Evolutionary conservation across 2,329 filamentous ascomycete genomes (phyloP).

Genomic region (Sphaerulina vaccinii): DNA sequence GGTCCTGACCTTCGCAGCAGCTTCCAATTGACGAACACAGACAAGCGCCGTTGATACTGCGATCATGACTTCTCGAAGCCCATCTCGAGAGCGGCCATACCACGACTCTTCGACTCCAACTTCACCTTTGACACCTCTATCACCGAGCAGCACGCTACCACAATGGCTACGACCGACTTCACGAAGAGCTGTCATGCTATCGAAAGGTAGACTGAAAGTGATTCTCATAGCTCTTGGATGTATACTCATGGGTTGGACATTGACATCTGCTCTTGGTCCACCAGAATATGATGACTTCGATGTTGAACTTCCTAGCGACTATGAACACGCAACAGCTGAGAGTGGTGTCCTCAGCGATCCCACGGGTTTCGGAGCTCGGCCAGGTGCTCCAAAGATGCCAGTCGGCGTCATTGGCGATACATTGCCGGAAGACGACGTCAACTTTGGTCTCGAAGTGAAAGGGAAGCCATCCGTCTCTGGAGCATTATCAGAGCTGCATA

Average conservation of each 20-base stretch:
- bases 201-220: constrained; percentile 28
- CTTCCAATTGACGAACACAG: neutral
- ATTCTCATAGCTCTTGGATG: constrained; percentile 27
- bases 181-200: constrained; percentile 16
- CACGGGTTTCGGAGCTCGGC: constrained; percentile 22
- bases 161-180: constrained; percentile 32
- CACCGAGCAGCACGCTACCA: constrained; percentile 26
- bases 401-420: constrained; percentile 24
- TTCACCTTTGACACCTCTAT: constrained; percentile 28
- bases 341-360: constrained; percentile 29
- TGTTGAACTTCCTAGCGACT: neutral
- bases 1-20: neutral
- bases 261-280: constrained; percentile 32
- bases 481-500: constrained; percentile 35
- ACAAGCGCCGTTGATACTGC: neutral
- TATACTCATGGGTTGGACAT: constrained; percentile 34
- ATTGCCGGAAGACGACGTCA: constrained; percentile 19
- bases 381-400: constrained; percentile 2
- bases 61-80: constrained; percentile 27
- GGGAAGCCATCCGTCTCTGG: constrained; percentile 34
- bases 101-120: constrained; percentile 29
- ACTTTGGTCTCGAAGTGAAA: neutral
- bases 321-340: constrained; percentile 22
- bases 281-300: constrained; percentile 11
- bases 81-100: constrained; percentile 24